Percentiles rank a stretch among this genome's conserved stretches.
These are phyloP conservation scores for Chytriomyces hyalinus DNA, from an alignment of 192 early-diverging fungal genomes.

Conservation along the genomic window DNA sequence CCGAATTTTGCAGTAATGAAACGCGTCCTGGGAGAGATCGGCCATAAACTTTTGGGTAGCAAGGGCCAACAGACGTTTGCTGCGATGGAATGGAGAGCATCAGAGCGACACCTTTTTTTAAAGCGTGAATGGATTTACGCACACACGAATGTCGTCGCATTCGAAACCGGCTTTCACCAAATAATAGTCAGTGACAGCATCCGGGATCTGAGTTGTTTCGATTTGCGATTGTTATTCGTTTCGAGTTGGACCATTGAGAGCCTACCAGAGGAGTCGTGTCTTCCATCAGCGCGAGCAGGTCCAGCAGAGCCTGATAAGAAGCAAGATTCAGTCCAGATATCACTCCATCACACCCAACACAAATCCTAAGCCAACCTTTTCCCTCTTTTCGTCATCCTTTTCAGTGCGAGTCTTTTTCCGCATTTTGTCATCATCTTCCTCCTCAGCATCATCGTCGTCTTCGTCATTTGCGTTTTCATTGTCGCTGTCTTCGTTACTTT, in stretches of 20 bases:
- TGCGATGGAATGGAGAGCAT: slow-evolving; percentile 23
- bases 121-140: slow-evolving; percentile 24
- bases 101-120: neutral
- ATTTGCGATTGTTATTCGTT: neutral
- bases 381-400: slow-evolving; percentile 63
- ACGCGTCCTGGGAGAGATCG: slow-evolving; percentile 84
- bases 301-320: slow-evolving; percentile 61
- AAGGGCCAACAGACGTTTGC: slow-evolving; percentile 77
- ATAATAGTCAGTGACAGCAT: slow-evolving; percentile 93
- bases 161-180: slow-evolving; percentile 77
- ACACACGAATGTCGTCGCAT: slow-evolving; percentile 78
- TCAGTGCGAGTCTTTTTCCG: slow-evolving; percentile 48
- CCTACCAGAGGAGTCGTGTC: slow-evolving; percentile 81
- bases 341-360: too few species aligned
- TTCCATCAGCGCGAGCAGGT: slow-evolving; percentile 88
- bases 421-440: slow-evolving; percentile 5
- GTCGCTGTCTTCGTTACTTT: slow-evolving; percentile 28
- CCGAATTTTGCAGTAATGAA: slow-evolving; percentile 80
- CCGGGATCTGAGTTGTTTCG: slow-evolving; percentile 72
- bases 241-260: neutral
- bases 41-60: slow-evolving; percentile 87
- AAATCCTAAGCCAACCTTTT: slow-evolving; percentile 42
- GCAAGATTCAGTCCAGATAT: too few species aligned
- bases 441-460: slow-evolving; percentile 28
- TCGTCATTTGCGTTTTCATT: slow-evolving; percentile 16